Evolutionary conservation across 345 rosid species (phyloP).

Genomic region (Punica granatum): DNA sequence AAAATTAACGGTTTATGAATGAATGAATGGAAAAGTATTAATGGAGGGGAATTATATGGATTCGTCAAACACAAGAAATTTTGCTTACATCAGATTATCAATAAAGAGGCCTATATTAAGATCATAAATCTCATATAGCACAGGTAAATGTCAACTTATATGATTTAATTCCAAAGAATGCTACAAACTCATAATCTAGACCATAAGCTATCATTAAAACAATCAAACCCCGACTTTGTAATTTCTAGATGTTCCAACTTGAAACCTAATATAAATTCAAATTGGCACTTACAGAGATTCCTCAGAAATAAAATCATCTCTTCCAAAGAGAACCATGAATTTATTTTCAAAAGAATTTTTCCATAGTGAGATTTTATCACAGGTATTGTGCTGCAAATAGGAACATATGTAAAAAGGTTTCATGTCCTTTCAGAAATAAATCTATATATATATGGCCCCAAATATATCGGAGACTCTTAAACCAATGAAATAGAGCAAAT

Average conservation of each 20-base stretch:
- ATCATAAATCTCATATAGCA: not conserved
- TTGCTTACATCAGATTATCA: not conserved
- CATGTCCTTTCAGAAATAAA: not conserved
- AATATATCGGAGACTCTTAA: not conserved
- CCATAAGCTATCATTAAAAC: not conserved
- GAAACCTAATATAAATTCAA: not conserved
- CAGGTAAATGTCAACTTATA: not conserved
- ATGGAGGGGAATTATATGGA: not conserved
- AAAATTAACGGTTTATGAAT: too few species aligned
- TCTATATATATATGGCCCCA: not conserved
- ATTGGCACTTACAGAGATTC: not conserved
- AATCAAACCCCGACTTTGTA: not conserved
- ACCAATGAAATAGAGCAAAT: not conserved
- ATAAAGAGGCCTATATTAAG: not conserved
- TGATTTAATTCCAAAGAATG: too few species aligned
- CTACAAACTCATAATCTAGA: too few species aligned
- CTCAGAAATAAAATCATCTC: not conserved
- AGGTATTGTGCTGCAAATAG: not conserved
- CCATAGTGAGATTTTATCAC: not conserved
- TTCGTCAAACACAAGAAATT: not conserved
- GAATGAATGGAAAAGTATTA: not conserved
- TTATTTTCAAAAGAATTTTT: not conserved
- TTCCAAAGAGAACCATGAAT: not conserved
- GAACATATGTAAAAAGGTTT: too few species aligned
- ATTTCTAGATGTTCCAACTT: not conserved